Conservation (phyloP, 2,329 filamentous ascomycete species). For the Claviceps citrina region DNA sequence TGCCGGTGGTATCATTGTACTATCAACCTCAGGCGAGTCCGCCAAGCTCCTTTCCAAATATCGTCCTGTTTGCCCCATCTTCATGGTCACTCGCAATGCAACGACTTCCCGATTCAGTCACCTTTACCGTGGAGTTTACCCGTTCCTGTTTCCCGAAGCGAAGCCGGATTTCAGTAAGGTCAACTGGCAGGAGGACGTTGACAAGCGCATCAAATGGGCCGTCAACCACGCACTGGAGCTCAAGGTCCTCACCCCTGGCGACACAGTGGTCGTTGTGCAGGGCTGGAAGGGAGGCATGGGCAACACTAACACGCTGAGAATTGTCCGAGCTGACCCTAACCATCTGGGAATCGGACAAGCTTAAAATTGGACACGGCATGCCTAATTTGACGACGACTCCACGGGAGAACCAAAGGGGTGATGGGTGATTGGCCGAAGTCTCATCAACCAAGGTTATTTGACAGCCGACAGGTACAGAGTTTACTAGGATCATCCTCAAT, state of each 20-base stretch:
- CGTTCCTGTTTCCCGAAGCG: conserved; percentile 80
- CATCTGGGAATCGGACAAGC: conserved; percentile 40
- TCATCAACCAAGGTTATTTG: neutral
- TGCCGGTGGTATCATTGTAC: conserved; percentile 85
- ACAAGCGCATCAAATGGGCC: conserved; percentile 94
- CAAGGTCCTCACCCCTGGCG: conserved; percentile 54
- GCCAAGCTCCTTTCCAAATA: conserved; percentile 96
- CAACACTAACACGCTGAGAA: conserved; percentile 69
- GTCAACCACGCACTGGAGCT: conserved; percentile 77
- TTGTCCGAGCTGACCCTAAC: conserved; percentile 44
- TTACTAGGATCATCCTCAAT: too few relatives aligned
- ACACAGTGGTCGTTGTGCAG: conserved; percentile 70
- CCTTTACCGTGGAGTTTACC: conserved; percentile 94
- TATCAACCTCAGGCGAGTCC: conserved; percentile 90
- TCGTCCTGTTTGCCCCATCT: conserved; percentile 94
- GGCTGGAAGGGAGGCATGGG: conserved; percentile 87
- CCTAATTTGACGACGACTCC: neutral
- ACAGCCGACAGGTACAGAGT: too few relatives aligned
- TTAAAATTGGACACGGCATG: too few relatives aligned
- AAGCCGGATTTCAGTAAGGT: conserved; percentile 90
- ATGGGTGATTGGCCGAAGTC: neutral
- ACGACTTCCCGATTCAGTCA: conserved; percentile 80
- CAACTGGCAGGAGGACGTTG: conserved; percentile 98
- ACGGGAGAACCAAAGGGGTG: too few relatives aligned
- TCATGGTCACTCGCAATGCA: conserved; percentile 90